These are phyloP conservation scores for Fusarium sororula DNA, from an alignment of 2,329 filamentous ascomycete genomes.

Conservation along the genomic window DNA sequence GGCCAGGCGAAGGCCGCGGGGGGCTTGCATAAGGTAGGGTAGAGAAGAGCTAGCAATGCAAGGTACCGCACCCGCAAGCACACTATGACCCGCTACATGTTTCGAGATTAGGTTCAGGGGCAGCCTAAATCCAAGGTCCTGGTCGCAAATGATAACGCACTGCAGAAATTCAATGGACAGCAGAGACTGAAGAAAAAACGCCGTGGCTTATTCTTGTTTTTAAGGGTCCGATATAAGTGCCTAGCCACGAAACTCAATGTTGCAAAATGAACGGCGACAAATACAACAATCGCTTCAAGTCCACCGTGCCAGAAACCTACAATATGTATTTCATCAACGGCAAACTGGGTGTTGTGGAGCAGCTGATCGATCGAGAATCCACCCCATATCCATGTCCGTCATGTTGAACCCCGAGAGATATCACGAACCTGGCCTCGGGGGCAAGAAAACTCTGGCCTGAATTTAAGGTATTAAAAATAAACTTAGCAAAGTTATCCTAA, in stretches of 20 bases:
- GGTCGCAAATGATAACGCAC: slow-evolving; percentile 7
- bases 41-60: slow-evolving; percentile 21
- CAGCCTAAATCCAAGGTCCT: background rate
- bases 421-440: background rate
- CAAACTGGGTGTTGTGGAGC: slow-evolving; percentile 1
- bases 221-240: slow-evolving; percentile 7
- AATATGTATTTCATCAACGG: background rate
- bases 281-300: background rate
- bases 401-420: background rate
- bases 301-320: background rate
- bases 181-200: slow-evolving; percentile 1
- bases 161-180: slow-evolving; percentile 4
- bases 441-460: too few species aligned
- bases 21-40: slow-evolving; percentile 25
- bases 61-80: slow-evolving; percentile 26
- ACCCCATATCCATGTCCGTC: background rate
- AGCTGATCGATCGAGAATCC: slow-evolving; percentile 14
- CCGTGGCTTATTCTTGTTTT: slow-evolving; percentile 16
- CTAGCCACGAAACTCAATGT: background rate
- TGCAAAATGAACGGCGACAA: slow-evolving; percentile 6
- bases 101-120: slow-evolving; percentile 30
- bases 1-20: slow-evolving; percentile 21
- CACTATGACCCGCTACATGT: slow-evolving; percentile 23
- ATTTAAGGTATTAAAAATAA: too few species aligned
- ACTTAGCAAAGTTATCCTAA: too few species aligned